Evolutionary conservation across 768 basidiomycete species (phyloP), one percentile per base, ranked within the genome.

Genomic region (Lactarius sanguifluus): DNA sequence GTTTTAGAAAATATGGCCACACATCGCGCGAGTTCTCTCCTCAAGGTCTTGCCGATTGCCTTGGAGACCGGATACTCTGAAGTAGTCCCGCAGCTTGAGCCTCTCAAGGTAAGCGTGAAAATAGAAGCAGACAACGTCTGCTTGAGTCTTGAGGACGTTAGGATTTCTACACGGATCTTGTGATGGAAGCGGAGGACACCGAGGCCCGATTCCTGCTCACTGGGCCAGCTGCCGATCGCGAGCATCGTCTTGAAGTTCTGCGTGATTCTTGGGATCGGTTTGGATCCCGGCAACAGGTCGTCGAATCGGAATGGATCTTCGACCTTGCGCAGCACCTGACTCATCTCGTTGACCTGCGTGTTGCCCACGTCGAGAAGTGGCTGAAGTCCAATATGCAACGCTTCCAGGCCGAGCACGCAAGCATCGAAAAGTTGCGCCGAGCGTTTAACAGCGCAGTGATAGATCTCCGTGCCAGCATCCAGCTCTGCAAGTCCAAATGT

Each of bases 401-500:
- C 1, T 87, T 88, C 74, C 77, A 79, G 40, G 66, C 64, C 0
- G 75, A 73, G 25, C 76, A 84, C 56, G 76, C 85, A 1, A 77
- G 79, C 43, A 78, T 87, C 10, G 80, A 80, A 56, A 76, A 77
- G 5, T 69, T 88, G 23, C 77, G 79, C 20, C 78, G 85, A 60
- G 70, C 75, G 1, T 80, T 85, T 61, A 80, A 83, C n/a, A 76
- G 63, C 15, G 69, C 78, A 1, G 73, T 76, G 5, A 79, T 86
- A 5, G 83, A 84, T 45, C 67, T 88, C 65, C 78, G 76, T 62
- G 75, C 78, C 3, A 79, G 76, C 52, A 74, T 84, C 1, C 80
- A 85, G 61, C 72, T 86, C 5, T 88, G 87, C 73, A 78, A 77
- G 63, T 70, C 79, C 61, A 76, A 79, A 55, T 88, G 87, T 65